Evolutionary conservation across 2,329 filamentous ascomycete genomes (phyloP), one percentile per base, ranked within the genome.

Genomic region (Eutypella sp.): DNA sequence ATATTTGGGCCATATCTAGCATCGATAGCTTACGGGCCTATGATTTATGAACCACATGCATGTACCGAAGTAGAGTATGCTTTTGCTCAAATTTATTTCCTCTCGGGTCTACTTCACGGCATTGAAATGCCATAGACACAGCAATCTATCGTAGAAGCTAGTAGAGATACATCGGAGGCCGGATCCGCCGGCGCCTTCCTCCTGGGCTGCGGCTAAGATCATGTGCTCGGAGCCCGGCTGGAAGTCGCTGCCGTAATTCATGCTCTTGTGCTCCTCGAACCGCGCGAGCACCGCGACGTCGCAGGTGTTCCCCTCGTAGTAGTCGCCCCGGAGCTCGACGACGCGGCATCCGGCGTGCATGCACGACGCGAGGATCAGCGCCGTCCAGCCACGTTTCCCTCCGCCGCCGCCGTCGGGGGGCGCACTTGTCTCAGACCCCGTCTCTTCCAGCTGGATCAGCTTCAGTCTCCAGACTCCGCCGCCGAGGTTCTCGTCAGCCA

Each of bases 211-310:
- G n/a, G n/a, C n/a, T n/a, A n/a, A n/a, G n/a, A n/a, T n/a, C n/a
- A n/a, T n/a, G n/a, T n/a, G 20, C 46, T 56, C 57, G 7, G 53
- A 51, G 4, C 54, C 58, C 2, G 74, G 74, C 53, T 78, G 74
- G 47, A 82, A 78, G 65, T 91, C 90, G 56, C 86, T 88, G 6
- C 85, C 91, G 63, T 97, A 97, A 59, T 95, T 96, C 89, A 96
- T 96, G 63, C 89, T 96, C 67, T 87, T 74, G 62, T 96, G 90
- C 61, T 92, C 87, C 55, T 89, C 85, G 59, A 95, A 95, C 43
- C 75, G 78, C 0, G 78, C 83, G 40, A 91, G 54, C 1, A 92
- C 72, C 37, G 76, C 70, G 47, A 93, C 83, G 1, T 58, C 60
- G 78, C 84, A 89, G 16, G 46, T 68, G 48, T 50, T 65, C 1